These are phyloP conservation scores for Chaetomiaceae sp. DNA, from an alignment of 2,329 filamentous ascomycete species.

Conservation along the genomic window DNA sequence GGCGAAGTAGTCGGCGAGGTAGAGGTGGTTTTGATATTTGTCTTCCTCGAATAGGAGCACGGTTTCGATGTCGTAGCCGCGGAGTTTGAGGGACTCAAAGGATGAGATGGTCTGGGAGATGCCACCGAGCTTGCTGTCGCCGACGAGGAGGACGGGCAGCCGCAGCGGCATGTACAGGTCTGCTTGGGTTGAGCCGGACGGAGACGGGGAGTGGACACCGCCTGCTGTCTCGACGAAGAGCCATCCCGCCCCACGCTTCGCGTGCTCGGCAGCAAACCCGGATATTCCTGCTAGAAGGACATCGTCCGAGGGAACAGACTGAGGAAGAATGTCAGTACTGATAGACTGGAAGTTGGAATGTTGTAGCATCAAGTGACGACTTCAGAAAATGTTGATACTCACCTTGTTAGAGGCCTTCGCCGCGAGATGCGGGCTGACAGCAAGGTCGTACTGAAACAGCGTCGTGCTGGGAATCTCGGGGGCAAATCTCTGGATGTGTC, in stretches of 20 bases:
- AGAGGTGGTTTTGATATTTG: constrained; percentile 62
- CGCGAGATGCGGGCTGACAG: constrained; percentile 74
- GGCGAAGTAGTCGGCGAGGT: constrained; percentile 63
- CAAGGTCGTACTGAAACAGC: constrained; percentile 66
- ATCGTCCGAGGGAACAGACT: constrained; percentile 48
- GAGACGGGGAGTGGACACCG: constrained; percentile 73
- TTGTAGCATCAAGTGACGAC: too few species aligned
- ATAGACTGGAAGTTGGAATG: accelerated
- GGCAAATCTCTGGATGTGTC: constrained; percentile 54
- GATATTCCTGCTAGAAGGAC: constrained; percentile 47
- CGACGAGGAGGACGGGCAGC: constrained; percentile 68
- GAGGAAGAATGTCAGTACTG: not conserved
- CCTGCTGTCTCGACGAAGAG: constrained; percentile 77
- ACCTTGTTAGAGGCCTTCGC: constrained; percentile 47
- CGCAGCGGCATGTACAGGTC: constrained; percentile 72
- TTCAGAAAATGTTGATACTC: constrained; percentile 17
- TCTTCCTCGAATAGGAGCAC: constrained; percentile 65
- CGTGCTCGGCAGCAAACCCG: constrained; percentile 34
- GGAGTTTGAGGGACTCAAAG: constrained; percentile 70
- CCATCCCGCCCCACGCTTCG: constrained; percentile 42
- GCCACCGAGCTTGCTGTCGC: constrained; percentile 70
- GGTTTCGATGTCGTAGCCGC: constrained; percentile 71
- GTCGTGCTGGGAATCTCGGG: constrained; percentile 46
- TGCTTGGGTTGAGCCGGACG: constrained; percentile 70
- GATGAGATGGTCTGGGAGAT: constrained; percentile 77